Evolutionary conservation across 805 yeast genomes (phyloP), one percentile per base, ranked within the genome.

Genomic region (Teunomyces panamensis): DNA sequence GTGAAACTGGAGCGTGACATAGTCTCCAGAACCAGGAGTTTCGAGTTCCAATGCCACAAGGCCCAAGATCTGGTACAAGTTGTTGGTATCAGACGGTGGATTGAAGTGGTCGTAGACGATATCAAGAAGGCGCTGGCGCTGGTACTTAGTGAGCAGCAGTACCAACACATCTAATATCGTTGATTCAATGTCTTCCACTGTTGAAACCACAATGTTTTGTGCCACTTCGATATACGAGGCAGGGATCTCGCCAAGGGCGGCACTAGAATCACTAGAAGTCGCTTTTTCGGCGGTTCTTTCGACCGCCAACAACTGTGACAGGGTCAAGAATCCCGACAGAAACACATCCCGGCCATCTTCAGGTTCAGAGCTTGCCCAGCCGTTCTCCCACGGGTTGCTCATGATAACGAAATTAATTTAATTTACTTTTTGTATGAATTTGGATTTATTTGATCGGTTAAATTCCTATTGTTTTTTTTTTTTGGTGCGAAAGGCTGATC

Each of bases 21-120:
- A 73, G 51, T 73, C 77, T 0, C 76, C 78, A 1, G 69, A 46
- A 2, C 78, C 79, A 3, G 73, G 59, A 10, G 54, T 53, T n/a
- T 67, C 68, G 26, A 73, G 59, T 56, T 75, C 79, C 50, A 74
- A 63, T 1, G 74, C 69, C 32, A 72, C 55, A 39, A 75, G 62
- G 5, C 77, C 79, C 39, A 73, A 49, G 26, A 65, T 55, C 48
- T 69, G 70, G 46, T 58, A 62, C 39, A 73, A 65, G 48, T 66
- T 67, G 37, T 56, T 52, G n/a, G 58, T 54, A 9, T 46, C 49
- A 7, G 64, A 50, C 1, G 68, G 62, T 1, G 73, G 71, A 47
- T 64, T 49, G 43, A 72, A 54, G 47, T 72, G 68, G 48, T 71
- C 75, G 47, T 68, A 68, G 17, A 69, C 49, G 28, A 58, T 56